Evolutionary conservation across 106 monocot genomes (phyloP), one percentile per base, ranked within the genome.

Genomic region (Dioscorea dumetorum): DNA sequence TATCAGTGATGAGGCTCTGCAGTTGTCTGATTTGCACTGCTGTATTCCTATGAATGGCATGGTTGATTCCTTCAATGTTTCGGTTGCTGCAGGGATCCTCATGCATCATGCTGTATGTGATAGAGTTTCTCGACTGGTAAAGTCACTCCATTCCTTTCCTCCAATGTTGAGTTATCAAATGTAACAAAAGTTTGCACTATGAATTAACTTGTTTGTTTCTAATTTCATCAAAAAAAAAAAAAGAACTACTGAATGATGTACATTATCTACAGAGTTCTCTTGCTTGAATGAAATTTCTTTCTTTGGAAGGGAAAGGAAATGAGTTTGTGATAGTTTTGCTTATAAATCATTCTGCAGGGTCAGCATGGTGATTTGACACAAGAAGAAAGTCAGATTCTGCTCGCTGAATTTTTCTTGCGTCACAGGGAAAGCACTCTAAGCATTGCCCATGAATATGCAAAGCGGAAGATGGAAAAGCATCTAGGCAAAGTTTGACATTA

Each of bases 51-150:
- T 99, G 99, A 93, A 77, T 73, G 99, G 99, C 52, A 99, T 99
- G 99, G 87, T 99, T 57, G 99, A 99, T 79, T 99, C 99, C 35
- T 99, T 99, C 69, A 99, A 99, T 87, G 99, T 99, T 68, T 99
- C 99, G 21, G 99, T 99, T 70, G 99, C 99, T 16, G 86, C 99
- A 20, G 99, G 99, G 72, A 87, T 99, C 56, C 90, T 99, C 24
- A 81, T 99, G 90, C 99, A 99, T 73, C 90, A 99, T 85, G 99
- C 87, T 73, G 87, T 99, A 8, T 85, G 67, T 72, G 87, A 99
- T 64, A 78, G 93, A 72, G 70, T 90, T 75, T 83, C 82, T 72
- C 82, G 85, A 24, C 64, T 90, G 76, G 99, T 93, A 83, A 80
- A 50, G 51, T 52, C 22, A 20, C 33, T 41, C 41, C 41, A 41